phyloP scores from a whole-genome alignment of 23 red algal genomes.

The Gracilaria domingensis region DNA sequence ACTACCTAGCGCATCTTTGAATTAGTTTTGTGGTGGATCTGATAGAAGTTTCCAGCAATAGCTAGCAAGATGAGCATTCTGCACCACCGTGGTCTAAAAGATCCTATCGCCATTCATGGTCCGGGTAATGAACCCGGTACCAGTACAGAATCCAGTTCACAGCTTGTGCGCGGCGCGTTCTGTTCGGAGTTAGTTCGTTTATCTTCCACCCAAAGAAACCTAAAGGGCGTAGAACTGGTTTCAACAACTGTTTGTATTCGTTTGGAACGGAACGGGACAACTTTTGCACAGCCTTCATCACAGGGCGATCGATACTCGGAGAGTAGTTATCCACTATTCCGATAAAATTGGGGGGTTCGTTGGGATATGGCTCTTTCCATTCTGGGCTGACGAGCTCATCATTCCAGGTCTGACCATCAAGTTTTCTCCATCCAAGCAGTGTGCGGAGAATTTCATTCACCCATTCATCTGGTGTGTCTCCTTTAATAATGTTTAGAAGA shows the following conservation, averaged over 20 bases:
- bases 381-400: constrained; percentile 9
- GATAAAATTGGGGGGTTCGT: constrained; percentile 88
- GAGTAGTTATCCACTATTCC: constrained; percentile 45
- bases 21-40: neutral
- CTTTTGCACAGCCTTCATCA: constrained; percentile 72
- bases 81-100: neutral
- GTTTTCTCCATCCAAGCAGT: constrained; percentile 73
- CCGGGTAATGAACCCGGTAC: constrained; percentile 54
- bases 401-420: constrained; percentile 16
- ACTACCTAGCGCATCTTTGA: neutral
- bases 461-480: constrained; percentile 68
- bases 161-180: constrained; percentile 72
- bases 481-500: constrained; percentile 45
- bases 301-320: constrained; percentile 54
- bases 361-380: constrained; percentile 55
- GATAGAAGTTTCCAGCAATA: neutral
- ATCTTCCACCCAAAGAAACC: constrained; percentile 73
- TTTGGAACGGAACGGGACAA: constrained; percentile 58
- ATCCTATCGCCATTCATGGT: constrained; percentile 34
- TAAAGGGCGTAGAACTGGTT: constrained; percentile 20
- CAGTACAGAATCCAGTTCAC: constrained; percentile 85
- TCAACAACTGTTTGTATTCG: constrained; percentile 65
- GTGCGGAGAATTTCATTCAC: constrained; percentile 83
- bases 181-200: constrained; percentile 75
- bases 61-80: neutral